Evolutionary conservation across 768 basidiomycete genomes (phyloP), one percentile per base, ranked within the genome.

Genomic region (Hericium rajendrae): DNA sequence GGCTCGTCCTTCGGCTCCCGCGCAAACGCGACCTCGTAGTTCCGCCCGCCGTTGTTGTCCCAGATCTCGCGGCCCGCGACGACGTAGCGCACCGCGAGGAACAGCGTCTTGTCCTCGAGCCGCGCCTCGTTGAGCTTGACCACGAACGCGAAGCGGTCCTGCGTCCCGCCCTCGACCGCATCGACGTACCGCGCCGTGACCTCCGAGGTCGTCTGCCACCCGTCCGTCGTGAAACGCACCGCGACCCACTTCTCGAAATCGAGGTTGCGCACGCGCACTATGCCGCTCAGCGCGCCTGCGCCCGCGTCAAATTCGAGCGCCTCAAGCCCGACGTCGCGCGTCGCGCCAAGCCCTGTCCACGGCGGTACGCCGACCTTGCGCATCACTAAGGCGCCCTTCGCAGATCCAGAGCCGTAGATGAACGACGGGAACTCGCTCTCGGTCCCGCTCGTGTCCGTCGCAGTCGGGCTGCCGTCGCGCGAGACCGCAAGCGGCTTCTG

Each of bases 141-240:
- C 18, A 70, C 72, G 70, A 94, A 95, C 22, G 74, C 68, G 72
- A 95, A 95, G 18, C 88, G 75, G 66, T 94, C 93, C 67, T 80
- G 78, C 24, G 55, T 56, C 39, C 72, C 69, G 32, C 61, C 67
- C 48, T 62, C 62, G 20, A 74, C 60, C 38, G 76, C 68, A 57
- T 80, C 77, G 16, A 81, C 70, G 68, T 90, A 86, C 52, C 80
- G 82, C 24, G 85, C 94, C 0, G 85, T 81, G 57, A 97, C 90
- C 70, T 98, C 95, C 69, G 86, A 89, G 58, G 91, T 94, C 50
- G 95, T 99, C 70, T 93, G 91, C 95, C 95, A 98, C 63, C 76
- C 78, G 68, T 98, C 95, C 64, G 94, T 80, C 1, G 95, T 97
- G 71, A 97, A 98, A 28, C 95, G 83, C 24, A 93, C 82, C 8